phyloP scores from a whole-genome alignment of 495 filamentous ascomycete species.

The Penicillium daleae region DNA sequence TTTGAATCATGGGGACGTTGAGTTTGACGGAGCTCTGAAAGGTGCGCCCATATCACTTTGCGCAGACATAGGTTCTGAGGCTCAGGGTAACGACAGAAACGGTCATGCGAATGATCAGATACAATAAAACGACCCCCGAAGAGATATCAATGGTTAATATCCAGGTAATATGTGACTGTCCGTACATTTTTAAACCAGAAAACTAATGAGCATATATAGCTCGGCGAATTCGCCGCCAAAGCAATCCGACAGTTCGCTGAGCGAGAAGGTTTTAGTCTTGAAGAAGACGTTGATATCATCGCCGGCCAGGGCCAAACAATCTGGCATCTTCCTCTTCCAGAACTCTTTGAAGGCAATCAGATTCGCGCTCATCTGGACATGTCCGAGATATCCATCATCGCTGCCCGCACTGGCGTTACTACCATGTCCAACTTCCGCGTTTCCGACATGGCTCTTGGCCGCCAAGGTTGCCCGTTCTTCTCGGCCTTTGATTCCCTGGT shows the following conservation, averaged over 20 bases:
- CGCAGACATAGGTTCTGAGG: neutral
- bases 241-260: constrained; percentile 39
- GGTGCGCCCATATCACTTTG: neutral
- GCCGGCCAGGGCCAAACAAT: constrained; percentile 32
- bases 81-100: constrained; percentile 7
- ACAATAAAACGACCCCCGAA: constrained; percentile 45
- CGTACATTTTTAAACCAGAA: neutral
- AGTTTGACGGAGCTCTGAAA: neutral
- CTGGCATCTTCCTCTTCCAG: constrained; percentile 30
- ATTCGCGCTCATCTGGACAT: constrained; percentile 32
- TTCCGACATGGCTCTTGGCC: constrained; percentile 34
- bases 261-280: constrained; percentile 21
- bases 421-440: constrained; percentile 37
- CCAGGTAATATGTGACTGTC: constrained; percentile 5
- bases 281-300: constrained; percentile 28
- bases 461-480: constrained; percentile 38
- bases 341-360: constrained; percentile 31
- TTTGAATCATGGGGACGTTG: constrained; percentile 12
- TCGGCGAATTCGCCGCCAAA: constrained; percentile 46
- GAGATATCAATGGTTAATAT: constrained; percentile 51
- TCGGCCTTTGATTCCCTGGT: constrained; percentile 43
- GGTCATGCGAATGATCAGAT: constrained; percentile 47
- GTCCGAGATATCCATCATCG: constrained; percentile 36
- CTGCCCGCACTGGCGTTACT: constrained; percentile 35
- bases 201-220: constrained; percentile 10